Base-by-base conservation (phyloP, 192 early-diverging fungal genomes). In the Bifiguratus adelaidae region DNA sequence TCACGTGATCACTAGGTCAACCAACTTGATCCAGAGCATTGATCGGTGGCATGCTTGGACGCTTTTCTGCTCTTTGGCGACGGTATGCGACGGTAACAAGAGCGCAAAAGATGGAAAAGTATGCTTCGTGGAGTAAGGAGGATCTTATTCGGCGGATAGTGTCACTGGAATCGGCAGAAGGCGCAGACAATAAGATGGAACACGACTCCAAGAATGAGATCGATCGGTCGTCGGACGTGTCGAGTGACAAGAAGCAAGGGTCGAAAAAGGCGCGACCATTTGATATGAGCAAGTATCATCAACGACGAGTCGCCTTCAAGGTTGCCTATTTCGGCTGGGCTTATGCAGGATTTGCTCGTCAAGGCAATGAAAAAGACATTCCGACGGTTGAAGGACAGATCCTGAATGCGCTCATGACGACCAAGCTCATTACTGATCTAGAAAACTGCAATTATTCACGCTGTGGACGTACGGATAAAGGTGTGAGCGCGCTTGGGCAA, bases 311-410 rank as follows among this genome's bases (percentile, higher is more conserved):
- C 13, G 92, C 91, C 4, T 71, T 97, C 47, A 82, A 83, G 55
- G 70, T 97, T 30, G 83, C 89, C 18, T 97, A 97, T 61, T 73
- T 95, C 56, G 93, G 93, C 2, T 90, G 85, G 85, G 67, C 78
- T 21, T 97, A 93, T 70, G 68, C 78, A 54, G 92, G 91, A 26
- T 78, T 93, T 48, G 88, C 88, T 2, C 65, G 80, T 0, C 88
- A 91, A 48, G 78, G 55, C 7, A 44, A 75, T 15, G 68, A 78
- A 26, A 51, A 57, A 6, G 29, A 58, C 25, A 61, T 73, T 22
- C 82, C 77, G 18, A 86, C 88, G 3, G 71, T 98, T 5, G 95
- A 98, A 62, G 81, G 76, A 12, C 76, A 82, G 50, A 48, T 98
- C n/a, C 91, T 94, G 55, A 56, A 78, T 21, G 91, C 93, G 0